Evolutionary conservation across 169 alveolate species (phyloP).

Genomic region (Cryptosporidium viatorum): DNA sequence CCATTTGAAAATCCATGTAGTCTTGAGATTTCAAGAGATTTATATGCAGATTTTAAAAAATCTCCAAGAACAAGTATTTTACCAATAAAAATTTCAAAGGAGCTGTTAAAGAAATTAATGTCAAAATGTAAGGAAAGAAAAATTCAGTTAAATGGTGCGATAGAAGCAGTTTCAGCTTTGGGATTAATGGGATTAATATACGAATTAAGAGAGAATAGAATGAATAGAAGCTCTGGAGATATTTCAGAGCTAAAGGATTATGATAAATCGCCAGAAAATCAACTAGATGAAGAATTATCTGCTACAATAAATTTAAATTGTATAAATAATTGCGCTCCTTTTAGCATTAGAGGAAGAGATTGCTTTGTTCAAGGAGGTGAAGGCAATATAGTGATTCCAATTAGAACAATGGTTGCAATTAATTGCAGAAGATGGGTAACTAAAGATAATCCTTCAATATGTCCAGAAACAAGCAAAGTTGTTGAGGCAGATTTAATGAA

Average conservation of each 20-base stretch:
- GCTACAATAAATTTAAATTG: slow-evolving; percentile 26
- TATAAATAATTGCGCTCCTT: slow-evolving; percentile 32
- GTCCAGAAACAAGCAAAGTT: slow-evolving; percentile 61
- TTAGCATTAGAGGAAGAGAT: slow-evolving; percentile 3
- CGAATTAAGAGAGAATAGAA: slow-evolving; percentile 44
- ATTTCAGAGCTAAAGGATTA: slow-evolving; percentile 26
- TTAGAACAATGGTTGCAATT: slow-evolving; percentile 74
- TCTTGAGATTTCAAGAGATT: slow-evolving; percentile 65
- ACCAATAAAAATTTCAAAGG: slow-evolving; percentile 47
- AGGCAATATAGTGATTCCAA: slow-evolving; percentile 35
- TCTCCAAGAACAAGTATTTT: slow-evolving; percentile 73
- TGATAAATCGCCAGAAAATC: slow-evolving; percentile 14
- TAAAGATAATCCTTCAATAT: slow-evolving; percentile 52
- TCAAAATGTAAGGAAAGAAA: slow-evolving; percentile 54
- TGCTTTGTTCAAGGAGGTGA: slow-evolving; percentile 34
- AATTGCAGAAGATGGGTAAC: slow-evolving; percentile 72
- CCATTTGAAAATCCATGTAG: slow-evolving; percentile 72
- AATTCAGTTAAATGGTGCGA: slow-evolving; percentile 64
- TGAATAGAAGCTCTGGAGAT: slow-evolving; percentile 37
- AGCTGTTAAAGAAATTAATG: slow-evolving; percentile 16
- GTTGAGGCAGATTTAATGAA: slow-evolving; percentile 32
- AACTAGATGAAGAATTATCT: background rate
- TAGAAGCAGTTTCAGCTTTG: slow-evolving; percentile 70
- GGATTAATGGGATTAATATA: slow-evolving; percentile 64
- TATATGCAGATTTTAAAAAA: slow-evolving; percentile 64